Conservation (phyloP, 2,329 filamentous ascomycete species). For the Trichoderma simmonsii region DNA sequence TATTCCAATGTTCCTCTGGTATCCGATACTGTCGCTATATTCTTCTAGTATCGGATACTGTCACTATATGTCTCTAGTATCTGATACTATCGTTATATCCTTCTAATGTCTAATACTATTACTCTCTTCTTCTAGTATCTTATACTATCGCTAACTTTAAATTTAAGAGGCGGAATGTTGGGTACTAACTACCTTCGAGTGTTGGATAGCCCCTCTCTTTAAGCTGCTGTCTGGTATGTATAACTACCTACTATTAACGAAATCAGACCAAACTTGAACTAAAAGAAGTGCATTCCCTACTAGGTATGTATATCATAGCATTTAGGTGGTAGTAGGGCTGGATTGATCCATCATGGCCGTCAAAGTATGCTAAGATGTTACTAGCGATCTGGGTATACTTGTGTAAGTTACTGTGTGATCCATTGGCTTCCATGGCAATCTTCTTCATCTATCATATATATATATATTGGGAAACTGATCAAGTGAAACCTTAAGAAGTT, state of each 20-base stretch:
- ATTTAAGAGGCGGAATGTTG: too few relatives aligned
- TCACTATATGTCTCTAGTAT: background rate
- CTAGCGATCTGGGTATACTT: background rate
- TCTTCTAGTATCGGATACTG: background rate
- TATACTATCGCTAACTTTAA: too few relatives aligned
- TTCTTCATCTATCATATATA: background rate
- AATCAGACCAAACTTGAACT: background rate
- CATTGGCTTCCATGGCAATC: background rate
- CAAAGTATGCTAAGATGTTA: background rate
- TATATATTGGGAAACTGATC: background rate
- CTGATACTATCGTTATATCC: too few relatives aligned
- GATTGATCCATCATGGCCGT: background rate
- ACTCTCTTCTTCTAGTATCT: background rate
- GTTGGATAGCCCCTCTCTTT: background rate
- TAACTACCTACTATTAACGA: background rate
- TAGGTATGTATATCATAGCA: background rate
- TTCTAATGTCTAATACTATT: background rate
- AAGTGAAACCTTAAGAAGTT: background rate
- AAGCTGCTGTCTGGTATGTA: background rate
- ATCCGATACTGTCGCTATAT: too few relatives aligned
- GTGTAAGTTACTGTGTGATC: background rate
- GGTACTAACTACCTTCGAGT: too few relatives aligned
- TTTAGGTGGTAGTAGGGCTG: background rate
- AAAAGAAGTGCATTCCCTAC: background rate
- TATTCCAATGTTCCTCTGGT: too few relatives aligned